Conservation (phyloP, 2,329 filamentous ascomycete genomes). For the Calonectria crousiana region DNA sequence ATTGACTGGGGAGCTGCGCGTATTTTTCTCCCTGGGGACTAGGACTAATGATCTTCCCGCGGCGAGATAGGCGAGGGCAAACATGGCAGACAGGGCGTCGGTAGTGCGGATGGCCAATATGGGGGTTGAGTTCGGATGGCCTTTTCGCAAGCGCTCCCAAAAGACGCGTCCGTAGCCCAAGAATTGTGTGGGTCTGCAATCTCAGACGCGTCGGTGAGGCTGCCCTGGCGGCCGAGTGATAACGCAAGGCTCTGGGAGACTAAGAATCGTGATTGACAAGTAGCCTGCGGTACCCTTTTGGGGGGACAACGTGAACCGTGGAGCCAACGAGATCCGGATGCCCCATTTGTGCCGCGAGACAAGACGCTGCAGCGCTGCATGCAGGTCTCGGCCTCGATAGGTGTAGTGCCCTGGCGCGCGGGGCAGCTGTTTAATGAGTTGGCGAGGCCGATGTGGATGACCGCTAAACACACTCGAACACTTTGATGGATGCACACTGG, state of each 20-base stretch:
- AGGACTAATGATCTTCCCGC: conserved; percentile 42
- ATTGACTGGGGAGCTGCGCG: conserved; percentile 33
- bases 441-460: conserved; percentile 28
- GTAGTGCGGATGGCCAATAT: conserved; percentile 23
- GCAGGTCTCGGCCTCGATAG: conserved; percentile 28
- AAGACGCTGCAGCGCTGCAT: conserved; percentile 13
- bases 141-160: conserved; percentile 7
- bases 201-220: conserved; percentile 42
- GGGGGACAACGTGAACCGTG: conserved; percentile 29
- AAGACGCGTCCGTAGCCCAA: conserved; percentile 22
- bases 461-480: conserved; percentile 10
- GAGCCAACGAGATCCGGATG: conserved; percentile 11
- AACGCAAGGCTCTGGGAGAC: conserved; percentile 28
- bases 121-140: conserved; percentile 11
- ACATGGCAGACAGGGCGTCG: conserved; percentile 18
- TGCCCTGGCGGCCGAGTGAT: conserved; percentile 29
- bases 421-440: conserved; percentile 33
- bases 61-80: conserved; percentile 43
- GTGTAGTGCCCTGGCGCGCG: conserved; percentile 13
- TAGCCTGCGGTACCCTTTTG: conserved; percentile 30
- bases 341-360: conserved; percentile 14
- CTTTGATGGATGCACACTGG: not conserved
- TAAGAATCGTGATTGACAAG: conserved; percentile 24
- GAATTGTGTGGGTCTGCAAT: conserved; percentile 30
- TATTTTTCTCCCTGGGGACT: conserved; percentile 28